Evolutionary conservation across 2,329 filamentous ascomycete genomes (phyloP).

Genomic region (Clarireedia hainanense): DNA sequence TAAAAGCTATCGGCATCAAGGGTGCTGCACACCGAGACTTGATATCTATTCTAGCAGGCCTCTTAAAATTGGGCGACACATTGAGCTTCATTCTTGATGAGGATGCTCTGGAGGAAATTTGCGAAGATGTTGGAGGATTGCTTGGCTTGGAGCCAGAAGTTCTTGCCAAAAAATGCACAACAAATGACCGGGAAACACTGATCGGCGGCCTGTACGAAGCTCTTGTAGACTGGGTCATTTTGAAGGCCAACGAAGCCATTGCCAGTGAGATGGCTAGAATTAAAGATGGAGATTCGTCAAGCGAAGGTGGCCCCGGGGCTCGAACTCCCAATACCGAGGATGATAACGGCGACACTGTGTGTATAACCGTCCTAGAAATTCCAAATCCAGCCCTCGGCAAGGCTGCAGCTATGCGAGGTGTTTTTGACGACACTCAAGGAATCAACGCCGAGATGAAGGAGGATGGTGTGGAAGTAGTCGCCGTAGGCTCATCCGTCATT

Average conservation of each 20-base stretch:
- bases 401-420: constrained; percentile 77
- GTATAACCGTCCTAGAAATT: constrained; percentile 80
- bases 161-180: constrained; percentile 69
- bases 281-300: constrained; percentile 58
- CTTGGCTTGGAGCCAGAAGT: constrained; percentile 82
- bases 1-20: constrained; percentile 92
- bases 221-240: constrained; percentile 88
- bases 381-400: constrained; percentile 75
- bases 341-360: constrained; percentile 75
- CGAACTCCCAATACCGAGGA: constrained; percentile 61
- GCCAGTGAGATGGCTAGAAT: constrained; percentile 62
- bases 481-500: constrained; percentile 72
- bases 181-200: constrained; percentile 73
- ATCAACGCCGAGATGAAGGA: constrained; percentile 98
- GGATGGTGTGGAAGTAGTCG: constrained; percentile 72
- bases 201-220: constrained; percentile 88
- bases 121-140: constrained; percentile 81
- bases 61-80: constrained; percentile 88
- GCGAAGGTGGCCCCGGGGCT: constrained; percentile 51
- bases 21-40: constrained; percentile 74
- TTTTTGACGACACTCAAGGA: constrained; percentile 87
- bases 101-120: constrained; percentile 76
- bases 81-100: constrained; percentile 77
- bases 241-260: constrained; percentile 82
- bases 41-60: constrained; percentile 75